A percentile compares a stretch with the other conserved stretches of the same genome.
Evolutionary conservation across 2,329 filamentous ascomycete genomes (phyloP).

Genomic region (Ceratocystis cacaofunesta): DNA sequence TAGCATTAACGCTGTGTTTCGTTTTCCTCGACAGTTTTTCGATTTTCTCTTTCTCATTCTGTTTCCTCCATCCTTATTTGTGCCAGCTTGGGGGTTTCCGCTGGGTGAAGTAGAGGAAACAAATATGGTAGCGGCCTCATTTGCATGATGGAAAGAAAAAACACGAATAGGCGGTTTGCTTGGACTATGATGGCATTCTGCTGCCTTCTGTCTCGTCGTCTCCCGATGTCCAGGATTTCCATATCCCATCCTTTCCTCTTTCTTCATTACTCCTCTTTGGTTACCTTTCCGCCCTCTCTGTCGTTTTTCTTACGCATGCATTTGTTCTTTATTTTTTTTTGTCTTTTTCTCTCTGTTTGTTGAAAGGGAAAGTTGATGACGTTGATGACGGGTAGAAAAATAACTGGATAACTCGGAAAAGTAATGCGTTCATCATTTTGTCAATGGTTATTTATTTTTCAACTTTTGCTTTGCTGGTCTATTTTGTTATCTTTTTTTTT

Average conservation of each 20-base stretch:
- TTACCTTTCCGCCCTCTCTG: background rate
- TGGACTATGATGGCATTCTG: background rate
- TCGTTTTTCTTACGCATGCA: background rate
- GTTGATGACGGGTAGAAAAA: slow-evolving; percentile 8
- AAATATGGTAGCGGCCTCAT: background rate
- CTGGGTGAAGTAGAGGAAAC: background rate
- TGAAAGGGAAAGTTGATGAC: slow-evolving; percentile 5
- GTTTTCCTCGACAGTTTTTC: slow-evolving; percentile 14
- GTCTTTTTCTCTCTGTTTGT: background rate
- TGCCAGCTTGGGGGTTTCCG: slow-evolving; percentile 12
- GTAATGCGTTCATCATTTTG: slow-evolving; percentile 9
- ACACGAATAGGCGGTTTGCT: no score
- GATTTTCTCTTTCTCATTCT: slow-evolving; percentile 7
- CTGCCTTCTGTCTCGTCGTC: slow-evolving; percentile 7
- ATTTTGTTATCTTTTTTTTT: background rate
- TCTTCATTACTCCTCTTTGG: background rate
- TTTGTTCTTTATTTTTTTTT: background rate
- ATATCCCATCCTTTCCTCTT: background rate
- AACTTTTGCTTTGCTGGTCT: background rate
- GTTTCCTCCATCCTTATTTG: slow-evolving; percentile 12
- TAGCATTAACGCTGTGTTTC: slow-evolving; percentile 19
- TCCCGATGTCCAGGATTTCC: no score
- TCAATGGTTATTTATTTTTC: background rate
- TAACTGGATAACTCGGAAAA: slow-evolving; percentile 14
- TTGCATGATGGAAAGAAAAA: no score